Evolutionary conservation across 208 protist species (phyloP), one percentile per base, ranked within the genome.

Genomic region (Crithidia bombi): DNA sequence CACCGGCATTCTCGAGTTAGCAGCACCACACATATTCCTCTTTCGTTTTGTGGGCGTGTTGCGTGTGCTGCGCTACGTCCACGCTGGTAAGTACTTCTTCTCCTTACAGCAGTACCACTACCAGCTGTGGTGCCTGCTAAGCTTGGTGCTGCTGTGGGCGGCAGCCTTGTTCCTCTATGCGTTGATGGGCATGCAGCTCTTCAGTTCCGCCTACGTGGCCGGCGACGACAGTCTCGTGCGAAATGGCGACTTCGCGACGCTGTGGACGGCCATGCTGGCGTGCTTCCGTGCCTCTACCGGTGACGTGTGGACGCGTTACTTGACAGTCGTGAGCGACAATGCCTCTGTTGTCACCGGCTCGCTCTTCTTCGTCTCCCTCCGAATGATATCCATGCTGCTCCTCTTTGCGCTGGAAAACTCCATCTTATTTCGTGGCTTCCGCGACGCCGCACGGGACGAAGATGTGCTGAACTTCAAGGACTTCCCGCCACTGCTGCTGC

Each of bases 161-260:
- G 41, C 68, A 1, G 50, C 73, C 1, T 28, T 87, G 15, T 41
- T 82, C 21, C 64, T 90, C 25, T 94, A 87, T 69, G 73, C 84
- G 0, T 26, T 87, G 30, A 10, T 90, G 3, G 84, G 85, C 35
- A 82, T 89, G 81, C 78, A 92, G 49, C 56, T 90, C 0, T 92
- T 92, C 66, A 55, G 66, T 38, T 54, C 35, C 5, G 52, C 63
- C 5, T 70, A 71, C 39, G 39, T 47, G 9, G 69, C 66, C n/a
- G 17, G 55, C 39, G 19, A 30, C 17, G 35, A 44, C 38, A n/a
- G 26, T 1, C 39, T 65, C 15, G 54, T 63, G 15, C 3, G 43
- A 28, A 76, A 76, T 47, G 81, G 70, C 15, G 72, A 76, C 26
- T 93, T 88, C 64, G 65, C 59, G 28, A 90, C 77, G 5, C 62